Conservation (phyloP, 495 filamentous ascomycete species). For the Gamarada debralockiae region DNA sequence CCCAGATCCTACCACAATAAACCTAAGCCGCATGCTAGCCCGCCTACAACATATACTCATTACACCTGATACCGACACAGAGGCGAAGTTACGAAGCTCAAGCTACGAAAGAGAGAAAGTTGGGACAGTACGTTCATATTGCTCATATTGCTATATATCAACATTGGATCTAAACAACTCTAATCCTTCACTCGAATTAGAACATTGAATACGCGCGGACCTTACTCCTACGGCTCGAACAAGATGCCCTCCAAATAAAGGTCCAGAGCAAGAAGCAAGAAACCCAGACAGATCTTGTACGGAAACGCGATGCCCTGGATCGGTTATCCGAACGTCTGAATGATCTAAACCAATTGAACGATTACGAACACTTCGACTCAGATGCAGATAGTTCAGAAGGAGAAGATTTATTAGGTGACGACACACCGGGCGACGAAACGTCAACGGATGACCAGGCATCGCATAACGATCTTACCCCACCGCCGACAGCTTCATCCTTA, state of each 20-base stretch:
- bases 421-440: slow-evolving; percentile 27
- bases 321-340: slow-evolving; percentile 57
- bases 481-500: background rate
- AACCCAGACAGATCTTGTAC: slow-evolving; percentile 60
- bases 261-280: slow-evolving; percentile 60
- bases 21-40: slow-evolving; percentile 67
- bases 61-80: slow-evolving; percentile 57
- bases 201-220: slow-evolving; percentile 79
- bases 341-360: slow-evolving; percentile 55
- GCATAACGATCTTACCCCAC: slow-evolving; percentile 8
- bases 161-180: too few species aligned
- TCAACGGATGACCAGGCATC: slow-evolving; percentile 20
- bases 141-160: too few species aligned
- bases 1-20: slow-evolving; percentile 38
- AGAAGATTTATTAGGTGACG: slow-evolving; percentile 47
- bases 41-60: slow-evolving; percentile 73
- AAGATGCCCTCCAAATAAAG: slow-evolving; percentile 62
- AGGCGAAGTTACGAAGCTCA: slow-evolving; percentile 51
- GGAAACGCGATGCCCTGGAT: slow-evolving; percentile 57
- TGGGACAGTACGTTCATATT: slow-evolving; percentile 51
- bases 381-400: slow-evolving; percentile 43
- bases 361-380: background rate
- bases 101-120: slow-evolving; percentile 70
- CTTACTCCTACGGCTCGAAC: slow-evolving; percentile 73
- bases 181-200: slow-evolving; percentile 30